These are phyloP conservation scores for Zygosaccharomyces pseudobailii DNA, from an alignment of 1,139 yeast species.

Conservation along the genomic window DNA sequence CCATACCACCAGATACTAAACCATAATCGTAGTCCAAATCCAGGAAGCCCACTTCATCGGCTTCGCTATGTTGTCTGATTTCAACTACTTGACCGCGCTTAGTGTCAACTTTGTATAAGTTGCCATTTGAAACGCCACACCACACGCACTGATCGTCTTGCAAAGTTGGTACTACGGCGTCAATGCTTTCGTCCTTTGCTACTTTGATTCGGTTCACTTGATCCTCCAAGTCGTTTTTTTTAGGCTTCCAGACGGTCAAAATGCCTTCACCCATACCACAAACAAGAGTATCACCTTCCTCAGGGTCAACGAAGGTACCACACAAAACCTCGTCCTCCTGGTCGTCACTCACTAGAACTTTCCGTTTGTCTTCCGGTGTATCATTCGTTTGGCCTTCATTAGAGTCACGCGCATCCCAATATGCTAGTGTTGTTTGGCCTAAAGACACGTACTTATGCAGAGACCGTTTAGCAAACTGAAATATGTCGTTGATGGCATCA, in stretches of 20 bases:
- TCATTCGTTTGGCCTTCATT: slow-evolving; percentile 23
- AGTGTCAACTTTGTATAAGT: slow-evolving; percentile 61
- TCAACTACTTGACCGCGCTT: slow-evolving; percentile 62
- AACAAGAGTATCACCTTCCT: slow-evolving; percentile 59
- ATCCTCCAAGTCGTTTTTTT: slow-evolving; percentile 62
- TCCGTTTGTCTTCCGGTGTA: slow-evolving; percentile 37
- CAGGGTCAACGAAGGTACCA: slow-evolving; percentile 64
- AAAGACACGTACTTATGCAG: slow-evolving; percentile 77
- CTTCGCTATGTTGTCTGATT: slow-evolving; percentile 57
- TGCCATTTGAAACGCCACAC: slow-evolving; percentile 88
- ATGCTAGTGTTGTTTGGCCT: slow-evolving; percentile 79
- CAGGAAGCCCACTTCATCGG: slow-evolving; percentile 62
- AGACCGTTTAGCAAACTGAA: slow-evolving; percentile 61
- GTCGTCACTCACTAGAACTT: slow-evolving; percentile 61
- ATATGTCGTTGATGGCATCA: slow-evolving; percentile 70
- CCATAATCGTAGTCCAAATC: slow-evolving; percentile 80
- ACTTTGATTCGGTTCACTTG: slow-evolving; percentile 77
- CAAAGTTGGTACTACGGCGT: slow-evolving; percentile 70
- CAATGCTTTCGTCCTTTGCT: slow-evolving; percentile 69
- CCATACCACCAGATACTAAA: slow-evolving; percentile 79
- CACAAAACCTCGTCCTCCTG: slow-evolving; percentile 89
- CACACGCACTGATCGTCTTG: slow-evolving; percentile 66
- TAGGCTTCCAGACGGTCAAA: slow-evolving; percentile 83
- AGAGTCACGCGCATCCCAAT: slow-evolving; percentile 67
- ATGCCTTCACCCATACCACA: slow-evolving; percentile 91